Conservation (phyloP, 495 filamentous ascomycete species). For the Lasiosphaeris hirsuta region DNA sequence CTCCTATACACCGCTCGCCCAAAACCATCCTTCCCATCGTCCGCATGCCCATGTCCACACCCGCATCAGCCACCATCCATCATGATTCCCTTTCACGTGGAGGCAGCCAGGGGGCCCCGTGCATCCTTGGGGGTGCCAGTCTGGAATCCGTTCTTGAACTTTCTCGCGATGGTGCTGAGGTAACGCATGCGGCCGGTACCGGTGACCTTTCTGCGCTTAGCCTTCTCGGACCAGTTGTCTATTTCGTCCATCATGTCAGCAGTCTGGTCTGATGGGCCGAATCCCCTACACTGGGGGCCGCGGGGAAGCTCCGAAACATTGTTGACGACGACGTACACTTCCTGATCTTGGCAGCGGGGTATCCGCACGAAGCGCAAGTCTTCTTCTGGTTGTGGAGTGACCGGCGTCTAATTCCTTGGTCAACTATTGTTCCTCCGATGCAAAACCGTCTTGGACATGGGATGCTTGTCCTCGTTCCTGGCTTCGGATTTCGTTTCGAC, state of each 20-base stretch:
- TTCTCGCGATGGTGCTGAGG: constrained; percentile 83
- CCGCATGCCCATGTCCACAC: constrained; percentile 13
- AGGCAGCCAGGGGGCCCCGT: constrained; percentile 52
- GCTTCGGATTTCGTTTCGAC: constrained; percentile 31
- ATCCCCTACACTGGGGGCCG: background rate
- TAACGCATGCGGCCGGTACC: constrained; percentile 90
- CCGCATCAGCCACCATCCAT: constrained; percentile 26
- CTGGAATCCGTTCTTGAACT: constrained; percentile 96
- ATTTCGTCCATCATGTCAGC: constrained; percentile 21
- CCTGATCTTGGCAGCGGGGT: constrained; percentile 92
- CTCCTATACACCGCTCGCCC: constrained; percentile 33
- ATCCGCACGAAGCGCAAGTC: constrained; percentile 95
- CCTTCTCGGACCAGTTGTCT: constrained; percentile 99
- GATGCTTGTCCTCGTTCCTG: constrained; percentile 11
- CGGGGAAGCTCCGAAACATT: background rate
- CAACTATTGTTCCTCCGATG: constrained; percentile 17
- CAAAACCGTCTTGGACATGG: background rate
- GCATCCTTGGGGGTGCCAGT: constrained; percentile 82
- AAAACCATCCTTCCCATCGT: constrained; percentile 29
- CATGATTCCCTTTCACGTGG: constrained; percentile 19
- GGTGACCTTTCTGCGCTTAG: constrained; percentile 98
- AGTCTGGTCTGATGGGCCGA: background rate
- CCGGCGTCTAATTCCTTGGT: constrained; percentile 65
- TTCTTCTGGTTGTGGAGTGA: constrained; percentile 99
- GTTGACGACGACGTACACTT: constrained; percentile 77